phyloP scores from a whole-genome alignment of 2,329 filamentous ascomycete species.

The Monosporascus sp. region DNA sequence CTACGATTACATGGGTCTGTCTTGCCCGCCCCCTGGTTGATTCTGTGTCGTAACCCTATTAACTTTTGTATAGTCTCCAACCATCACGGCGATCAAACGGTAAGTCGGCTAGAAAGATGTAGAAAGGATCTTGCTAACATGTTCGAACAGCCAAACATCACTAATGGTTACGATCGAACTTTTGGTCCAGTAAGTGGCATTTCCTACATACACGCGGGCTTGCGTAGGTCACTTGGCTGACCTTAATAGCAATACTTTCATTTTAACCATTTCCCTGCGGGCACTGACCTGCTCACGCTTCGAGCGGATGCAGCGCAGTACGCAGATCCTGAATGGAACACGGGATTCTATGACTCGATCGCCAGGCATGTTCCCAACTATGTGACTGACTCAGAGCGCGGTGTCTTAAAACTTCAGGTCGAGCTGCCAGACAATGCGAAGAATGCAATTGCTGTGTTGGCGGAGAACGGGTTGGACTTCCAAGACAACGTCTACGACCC shows the following conservation, averaged over 20 bases:
- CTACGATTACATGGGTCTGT: constrained; percentile 53
- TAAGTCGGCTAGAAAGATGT: constrained; percentile 3
- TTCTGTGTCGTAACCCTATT: constrained; percentile 4
- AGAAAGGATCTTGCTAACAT: constrained; percentile 3
- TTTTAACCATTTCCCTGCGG: constrained; percentile 52
- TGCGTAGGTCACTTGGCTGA: constrained; percentile 4
- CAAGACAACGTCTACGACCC: constrained; percentile 54
- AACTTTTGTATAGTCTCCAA: constrained; percentile 42
- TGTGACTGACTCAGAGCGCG: constrained; percentile 45
- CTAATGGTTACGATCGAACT: constrained; percentile 58
- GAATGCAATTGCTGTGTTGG: constrained; percentile 50
- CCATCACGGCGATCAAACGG: constrained; percentile 56
- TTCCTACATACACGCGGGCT: neutral
- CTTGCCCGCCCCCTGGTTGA: neutral
- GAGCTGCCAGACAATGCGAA: constrained; percentile 45
- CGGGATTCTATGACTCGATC: constrained; percentile 59
- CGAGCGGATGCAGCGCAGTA: constrained; percentile 49
- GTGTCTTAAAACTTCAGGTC: constrained; percentile 44
- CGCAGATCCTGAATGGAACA: constrained; percentile 49
- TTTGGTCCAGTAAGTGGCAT: constrained; percentile 42
- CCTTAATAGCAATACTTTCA: constrained; percentile 46
- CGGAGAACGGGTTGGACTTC: constrained; percentile 45
- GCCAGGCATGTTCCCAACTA: constrained; percentile 55
- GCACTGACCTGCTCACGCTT: constrained; percentile 40
- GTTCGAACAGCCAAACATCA: constrained; percentile 48